phyloP scores from a whole-genome alignment of 1,284 basidiomycete genomes.

The Rhodotorula mucilaginosa region DNA sequence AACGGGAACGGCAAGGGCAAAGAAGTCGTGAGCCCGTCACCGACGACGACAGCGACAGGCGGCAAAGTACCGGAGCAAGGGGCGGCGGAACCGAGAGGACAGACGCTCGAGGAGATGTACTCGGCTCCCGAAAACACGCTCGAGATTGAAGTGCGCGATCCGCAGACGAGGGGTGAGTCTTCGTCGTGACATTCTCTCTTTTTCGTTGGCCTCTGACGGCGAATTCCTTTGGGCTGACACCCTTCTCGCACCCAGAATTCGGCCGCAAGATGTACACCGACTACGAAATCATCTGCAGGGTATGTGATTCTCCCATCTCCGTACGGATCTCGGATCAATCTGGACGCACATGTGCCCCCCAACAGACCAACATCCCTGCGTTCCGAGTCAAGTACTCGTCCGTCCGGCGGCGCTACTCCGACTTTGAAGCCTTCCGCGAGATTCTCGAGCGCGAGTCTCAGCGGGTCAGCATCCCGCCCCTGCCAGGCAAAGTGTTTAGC shows the following conservation, averaged over 20 bases:
- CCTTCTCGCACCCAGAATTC: constrained; percentile 60
- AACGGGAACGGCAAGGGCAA: not conserved
- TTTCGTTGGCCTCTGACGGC: not conserved
- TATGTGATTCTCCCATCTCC: constrained; percentile 44
- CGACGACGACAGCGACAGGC: not conserved
- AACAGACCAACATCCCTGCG: constrained; percentile 94
- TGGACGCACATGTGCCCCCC: not conserved
- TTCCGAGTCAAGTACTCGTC: constrained; percentile 95
- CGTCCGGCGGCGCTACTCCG: constrained; percentile 92
- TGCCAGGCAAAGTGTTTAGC: constrained; percentile 77
- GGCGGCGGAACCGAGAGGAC: constrained; percentile 7
- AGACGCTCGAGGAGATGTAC: constrained; percentile 42
- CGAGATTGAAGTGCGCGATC: constrained; percentile 96
- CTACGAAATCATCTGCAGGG: constrained; percentile 98
- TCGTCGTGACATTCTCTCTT: too few species aligned
- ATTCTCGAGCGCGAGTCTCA: constrained; percentile 96
- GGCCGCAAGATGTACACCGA: constrained; percentile 99
- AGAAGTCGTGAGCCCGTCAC: too few species aligned
- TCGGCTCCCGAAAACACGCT: constrained; percentile 77
- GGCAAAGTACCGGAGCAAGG: not conserved
- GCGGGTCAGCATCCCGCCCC: constrained; percentile 91
- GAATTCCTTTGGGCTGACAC: not conserved
- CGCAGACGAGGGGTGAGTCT: constrained; percentile 87
- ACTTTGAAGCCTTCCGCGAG: constrained; percentile 98
- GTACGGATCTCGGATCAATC: too few species aligned